Evolutionary conservation across 2,329 filamentous ascomycete genomes (phyloP).

Genomic region (Orbilia ellipsospora): DNA sequence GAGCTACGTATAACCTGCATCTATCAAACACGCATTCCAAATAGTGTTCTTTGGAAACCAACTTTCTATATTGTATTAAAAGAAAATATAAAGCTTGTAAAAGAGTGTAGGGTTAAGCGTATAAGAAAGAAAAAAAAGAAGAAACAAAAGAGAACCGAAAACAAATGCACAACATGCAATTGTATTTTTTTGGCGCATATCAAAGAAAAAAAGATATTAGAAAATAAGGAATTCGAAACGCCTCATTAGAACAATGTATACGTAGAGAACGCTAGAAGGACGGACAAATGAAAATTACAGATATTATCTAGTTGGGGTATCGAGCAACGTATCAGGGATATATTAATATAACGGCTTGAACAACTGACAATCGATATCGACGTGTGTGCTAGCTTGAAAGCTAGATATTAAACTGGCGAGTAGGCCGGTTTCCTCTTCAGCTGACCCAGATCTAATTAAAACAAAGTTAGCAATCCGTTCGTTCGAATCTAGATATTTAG

Average conservation of each 20-base stretch:
- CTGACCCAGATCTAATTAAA: constrained; percentile 26
- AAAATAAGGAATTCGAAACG: neutral
- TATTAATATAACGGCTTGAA: neutral
- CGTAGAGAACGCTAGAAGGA: neutral
- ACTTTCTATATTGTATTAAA: no score
- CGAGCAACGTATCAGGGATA: neutral
- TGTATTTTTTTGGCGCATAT: no score
- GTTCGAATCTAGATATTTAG: neutral
- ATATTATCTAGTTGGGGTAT: neutral
- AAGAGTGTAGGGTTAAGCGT: no score
- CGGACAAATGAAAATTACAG: neutral
- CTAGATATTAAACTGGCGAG: neutral
- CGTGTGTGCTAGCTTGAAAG: neutral
- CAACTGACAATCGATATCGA: constrained; percentile 1
- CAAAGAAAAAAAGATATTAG: no score
- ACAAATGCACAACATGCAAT: no score
- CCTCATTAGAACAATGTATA: neutral
- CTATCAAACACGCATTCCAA: no score
- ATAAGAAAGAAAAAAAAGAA: no score
- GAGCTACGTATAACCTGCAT: no score
- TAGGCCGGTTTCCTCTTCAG: neutral
- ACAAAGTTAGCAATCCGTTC: constrained; percentile 6
- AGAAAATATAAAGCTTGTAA: no score
- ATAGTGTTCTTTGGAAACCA: no score
- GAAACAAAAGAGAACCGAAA: no score